A percentile compares a stretch with the other conserved stretches of the same genome.
These are phyloP conservation scores for Mesostigma viride DNA, from an alignment of 139 green algal species.

Conservation along the genomic window DNA sequence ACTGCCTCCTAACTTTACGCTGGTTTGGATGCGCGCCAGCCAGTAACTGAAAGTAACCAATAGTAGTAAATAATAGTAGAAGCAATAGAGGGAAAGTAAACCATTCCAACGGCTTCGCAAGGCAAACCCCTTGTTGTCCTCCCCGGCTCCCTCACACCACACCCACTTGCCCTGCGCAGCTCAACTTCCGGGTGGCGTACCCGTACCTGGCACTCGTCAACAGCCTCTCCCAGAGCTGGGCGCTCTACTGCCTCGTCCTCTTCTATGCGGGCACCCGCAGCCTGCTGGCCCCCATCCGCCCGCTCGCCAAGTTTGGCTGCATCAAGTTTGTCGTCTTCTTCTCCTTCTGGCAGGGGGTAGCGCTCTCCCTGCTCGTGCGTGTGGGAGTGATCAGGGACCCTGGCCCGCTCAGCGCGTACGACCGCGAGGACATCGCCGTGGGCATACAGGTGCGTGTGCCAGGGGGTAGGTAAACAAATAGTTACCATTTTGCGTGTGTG, in stretches of 20 bases:
- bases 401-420: neutral
- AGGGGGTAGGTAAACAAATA: too few species aligned
- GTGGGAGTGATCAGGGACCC: neutral
- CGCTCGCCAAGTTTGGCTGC: constrained; percentile 85
- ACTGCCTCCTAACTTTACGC: too few species aligned
- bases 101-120: too few species aligned
- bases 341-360: constrained; percentile 80
- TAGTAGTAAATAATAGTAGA: too few species aligned
- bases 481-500: too few species aligned
- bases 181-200: constrained; percentile 17
- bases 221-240: constrained; percentile 85
- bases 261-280: constrained; percentile 70
- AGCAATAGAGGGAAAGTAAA: too few species aligned
- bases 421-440: neutral
- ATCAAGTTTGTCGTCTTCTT: constrained; percentile 94
- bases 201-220: constrained; percentile 58
- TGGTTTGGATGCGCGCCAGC: too few species aligned
- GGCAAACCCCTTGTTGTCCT: too few species aligned
- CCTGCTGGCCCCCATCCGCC: constrained; percentile 78
- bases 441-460: too few species aligned
- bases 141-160: too few species aligned
- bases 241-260: constrained; percentile 88
- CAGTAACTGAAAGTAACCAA: too few species aligned
- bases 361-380: constrained; percentile 6
- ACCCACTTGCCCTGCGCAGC: too few species aligned